These are phyloP conservation scores for Solanum virginianum DNA, from an alignment of 257 asterid genomes.

Conservation along the genomic window DNA sequence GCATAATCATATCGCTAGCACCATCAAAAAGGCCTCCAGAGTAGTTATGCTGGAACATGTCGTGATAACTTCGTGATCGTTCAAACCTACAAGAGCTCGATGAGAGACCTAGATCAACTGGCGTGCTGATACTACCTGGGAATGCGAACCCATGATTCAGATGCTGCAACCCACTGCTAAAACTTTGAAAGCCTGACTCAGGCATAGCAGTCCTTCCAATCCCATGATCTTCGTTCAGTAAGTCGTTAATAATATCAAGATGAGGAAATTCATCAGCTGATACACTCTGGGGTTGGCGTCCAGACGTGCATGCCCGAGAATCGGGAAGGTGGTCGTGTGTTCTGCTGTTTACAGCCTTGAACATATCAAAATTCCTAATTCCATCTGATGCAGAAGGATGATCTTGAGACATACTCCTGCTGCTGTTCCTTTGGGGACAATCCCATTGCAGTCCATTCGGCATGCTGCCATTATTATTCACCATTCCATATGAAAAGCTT, in stretches of 20 bases:
- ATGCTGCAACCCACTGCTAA: slow-evolving; percentile 37
- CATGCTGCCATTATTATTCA: slow-evolving; percentile 24
- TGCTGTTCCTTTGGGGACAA: slow-evolving; percentile 28
- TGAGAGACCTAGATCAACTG: slow-evolving; percentile 28
- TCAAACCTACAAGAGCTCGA: slow-evolving; percentile 48
- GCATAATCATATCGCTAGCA: slow-evolving; percentile 37
- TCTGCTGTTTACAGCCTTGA: slow-evolving; percentile 27
- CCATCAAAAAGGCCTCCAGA: slow-evolving; percentile 37
- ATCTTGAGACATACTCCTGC: slow-evolving; percentile 10
- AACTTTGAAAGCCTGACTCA: slow-evolving; percentile 31
- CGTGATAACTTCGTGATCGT: slow-evolving; percentile 41
- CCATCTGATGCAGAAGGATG: slow-evolving; percentile 19
- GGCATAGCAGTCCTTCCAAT: slow-evolving; percentile 20
- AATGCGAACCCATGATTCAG: slow-evolving; percentile 43
- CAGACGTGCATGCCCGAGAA: slow-evolving; percentile 45
- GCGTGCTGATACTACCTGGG: slow-evolving; percentile 41
- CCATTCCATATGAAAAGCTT: slow-evolving; percentile 49
- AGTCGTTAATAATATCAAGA: slow-evolving; percentile 72
- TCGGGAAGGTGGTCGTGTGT: slow-evolving; percentile 45
- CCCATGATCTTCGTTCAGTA: slow-evolving; percentile 74
- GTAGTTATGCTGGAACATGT: slow-evolving; percentile 28
- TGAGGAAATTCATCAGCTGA: slow-evolving; percentile 36
- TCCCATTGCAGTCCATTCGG: slow-evolving; percentile 54
- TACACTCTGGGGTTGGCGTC: slow-evolving; percentile 28
- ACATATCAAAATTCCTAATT: slow-evolving; percentile 30